These are phyloP conservation scores for Lumnitzera racemosa DNA, from an alignment of 345 rosid species.

Conservation along the genomic window DNA sequence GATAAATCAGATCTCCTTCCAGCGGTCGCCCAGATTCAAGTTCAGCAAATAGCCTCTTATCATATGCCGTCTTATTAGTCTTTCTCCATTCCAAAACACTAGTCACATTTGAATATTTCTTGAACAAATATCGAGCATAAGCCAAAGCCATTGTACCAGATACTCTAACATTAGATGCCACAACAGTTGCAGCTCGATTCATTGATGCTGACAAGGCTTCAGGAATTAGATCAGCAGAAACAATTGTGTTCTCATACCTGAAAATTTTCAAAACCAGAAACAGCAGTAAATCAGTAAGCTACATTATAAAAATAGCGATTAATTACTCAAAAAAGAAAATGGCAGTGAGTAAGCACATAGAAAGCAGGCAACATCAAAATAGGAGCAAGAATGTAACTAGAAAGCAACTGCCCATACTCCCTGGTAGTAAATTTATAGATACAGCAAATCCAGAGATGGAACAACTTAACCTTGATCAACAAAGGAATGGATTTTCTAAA, in stretches of 20 bases:
- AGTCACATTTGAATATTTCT: slow-evolving; percentile 62
- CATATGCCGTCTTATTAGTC: slow-evolving; percentile 56
- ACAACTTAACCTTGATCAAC: too few species aligned
- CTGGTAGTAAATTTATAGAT: too few species aligned
- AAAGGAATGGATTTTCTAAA: too few species aligned
- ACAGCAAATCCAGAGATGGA: too few species aligned
- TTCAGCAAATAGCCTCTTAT: slow-evolving; percentile 81
- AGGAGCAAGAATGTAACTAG: too few species aligned
- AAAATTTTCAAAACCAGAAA: slow-evolving; percentile 11
- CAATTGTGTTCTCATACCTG: slow-evolving; percentile 80
- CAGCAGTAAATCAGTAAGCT: too few species aligned
- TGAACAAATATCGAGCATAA: slow-evolving; percentile 73
- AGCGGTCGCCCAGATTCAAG: slow-evolving; percentile 69
- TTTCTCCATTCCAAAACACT: slow-evolving; percentile 92
- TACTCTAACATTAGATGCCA: slow-evolving; percentile 62
- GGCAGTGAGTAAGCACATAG: too few species aligned
- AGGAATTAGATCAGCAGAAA: slow-evolving; percentile 82
- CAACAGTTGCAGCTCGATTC: slow-evolving; percentile 50
- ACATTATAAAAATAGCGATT: too few species aligned
- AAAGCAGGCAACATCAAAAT: too few species aligned
- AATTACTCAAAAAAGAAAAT: too few species aligned
- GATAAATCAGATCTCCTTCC: slow-evolving; percentile 68
- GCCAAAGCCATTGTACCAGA: slow-evolving; percentile 57
- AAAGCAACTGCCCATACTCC: too few species aligned
- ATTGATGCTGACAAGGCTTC: slow-evolving; percentile 67